Conservation (phyloP, 1,139 yeast genomes). For the Magnusiomyces suaveolens region DNA sequence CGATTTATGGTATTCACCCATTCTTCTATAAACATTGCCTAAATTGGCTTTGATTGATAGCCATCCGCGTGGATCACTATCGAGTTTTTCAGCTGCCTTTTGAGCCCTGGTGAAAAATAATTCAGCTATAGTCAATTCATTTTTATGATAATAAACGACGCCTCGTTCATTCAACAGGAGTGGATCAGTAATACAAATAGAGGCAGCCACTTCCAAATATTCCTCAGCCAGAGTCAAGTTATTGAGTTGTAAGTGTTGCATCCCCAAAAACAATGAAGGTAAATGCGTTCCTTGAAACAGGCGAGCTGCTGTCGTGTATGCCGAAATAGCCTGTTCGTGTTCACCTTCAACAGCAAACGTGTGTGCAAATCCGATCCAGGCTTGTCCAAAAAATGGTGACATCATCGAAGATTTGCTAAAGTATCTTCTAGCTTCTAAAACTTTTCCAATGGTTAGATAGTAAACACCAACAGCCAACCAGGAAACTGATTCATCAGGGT, state of each 20-base stretch:
- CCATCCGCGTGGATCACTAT: conserved; percentile 78
- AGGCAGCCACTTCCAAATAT: conserved; percentile 65
- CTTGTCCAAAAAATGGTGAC: conserved; percentile 86
- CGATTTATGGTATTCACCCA: conserved; percentile 55
- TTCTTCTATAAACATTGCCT: conserved; percentile 80
- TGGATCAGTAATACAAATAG: conserved; percentile 78
- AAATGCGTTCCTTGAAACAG: conserved; percentile 90
- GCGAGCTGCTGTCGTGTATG: conserved; percentile 91
- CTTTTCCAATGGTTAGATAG: conserved; percentile 64
- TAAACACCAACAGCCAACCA: conserved; percentile 93
- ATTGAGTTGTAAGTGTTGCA: conserved; percentile 89
- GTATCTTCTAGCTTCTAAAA: conserved; percentile 74
- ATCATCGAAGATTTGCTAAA: conserved; percentile 84
- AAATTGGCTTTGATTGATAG: conserved; percentile 77
- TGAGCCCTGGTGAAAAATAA: conserved; percentile 63
- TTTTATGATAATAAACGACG: conserved; percentile 72
- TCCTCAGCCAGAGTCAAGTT: conserved; percentile 79
- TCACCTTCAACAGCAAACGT: conserved; percentile 97
- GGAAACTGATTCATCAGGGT: conserved; percentile 74
- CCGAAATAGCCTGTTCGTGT: conserved; percentile 96
- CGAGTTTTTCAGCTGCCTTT: conserved; percentile 55
- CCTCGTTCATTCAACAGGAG: conserved; percentile 84
- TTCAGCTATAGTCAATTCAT: conserved; percentile 61
- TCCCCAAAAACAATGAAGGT: conserved; percentile 84
- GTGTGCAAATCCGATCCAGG: conserved; percentile 98